Percentiles rank a stretch among this genome's conserved stretches.
Evolutionary conservation across 768 basidiomycete genomes (phyloP).

Genomic region (Mycena belliarum): DNA sequence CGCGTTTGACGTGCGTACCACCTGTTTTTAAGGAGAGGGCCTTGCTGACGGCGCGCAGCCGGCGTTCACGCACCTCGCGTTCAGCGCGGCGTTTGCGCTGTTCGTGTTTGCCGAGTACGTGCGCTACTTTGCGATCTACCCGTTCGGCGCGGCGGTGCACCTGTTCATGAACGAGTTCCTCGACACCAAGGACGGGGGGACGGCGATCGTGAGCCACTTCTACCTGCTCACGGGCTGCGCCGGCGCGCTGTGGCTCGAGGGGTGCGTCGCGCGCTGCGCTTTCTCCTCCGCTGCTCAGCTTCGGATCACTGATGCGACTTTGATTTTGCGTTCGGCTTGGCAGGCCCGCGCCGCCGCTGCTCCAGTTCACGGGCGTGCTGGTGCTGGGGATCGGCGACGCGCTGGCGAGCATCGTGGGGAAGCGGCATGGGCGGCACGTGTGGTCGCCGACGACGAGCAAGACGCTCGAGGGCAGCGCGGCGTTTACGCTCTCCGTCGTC

Average conservation of each 20-base stretch:
- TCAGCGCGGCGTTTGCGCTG: constrained; percentile 91
- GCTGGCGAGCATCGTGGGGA: constrained; percentile 84
- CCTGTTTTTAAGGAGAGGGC: neutral
- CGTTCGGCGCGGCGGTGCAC: constrained; percentile 90
- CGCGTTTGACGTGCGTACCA: constrained; percentile 71
- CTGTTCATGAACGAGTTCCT: constrained; percentile 97
- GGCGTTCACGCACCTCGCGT: constrained; percentile 92
- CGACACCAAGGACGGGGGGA: constrained; percentile 92
- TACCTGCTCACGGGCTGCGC: constrained; percentile 96
- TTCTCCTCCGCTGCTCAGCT: too few relatives aligned
- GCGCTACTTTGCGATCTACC: constrained; percentile 97
- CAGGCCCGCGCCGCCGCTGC: constrained; percentile 39
- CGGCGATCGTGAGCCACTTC: constrained; percentile 96
- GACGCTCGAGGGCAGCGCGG: constrained; percentile 88
- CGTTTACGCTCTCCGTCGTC: constrained; percentile 75
- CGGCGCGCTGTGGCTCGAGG: constrained; percentile 92
- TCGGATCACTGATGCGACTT: too few relatives aligned
- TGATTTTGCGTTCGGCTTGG: too few relatives aligned
- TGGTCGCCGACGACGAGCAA: constrained; percentile 88
- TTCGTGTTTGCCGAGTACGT: constrained; percentile 98
- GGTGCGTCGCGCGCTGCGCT: constrained; percentile 48
- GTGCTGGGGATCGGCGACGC: constrained; percentile 93
- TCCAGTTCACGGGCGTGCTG: constrained; percentile 82
- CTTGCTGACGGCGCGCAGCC: constrained; percentile 52
- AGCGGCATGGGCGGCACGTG: constrained; percentile 72